Base-by-base conservation (phyloP, 768 basidiomycete species). In the Termitomyces eurrhizus region DNA sequence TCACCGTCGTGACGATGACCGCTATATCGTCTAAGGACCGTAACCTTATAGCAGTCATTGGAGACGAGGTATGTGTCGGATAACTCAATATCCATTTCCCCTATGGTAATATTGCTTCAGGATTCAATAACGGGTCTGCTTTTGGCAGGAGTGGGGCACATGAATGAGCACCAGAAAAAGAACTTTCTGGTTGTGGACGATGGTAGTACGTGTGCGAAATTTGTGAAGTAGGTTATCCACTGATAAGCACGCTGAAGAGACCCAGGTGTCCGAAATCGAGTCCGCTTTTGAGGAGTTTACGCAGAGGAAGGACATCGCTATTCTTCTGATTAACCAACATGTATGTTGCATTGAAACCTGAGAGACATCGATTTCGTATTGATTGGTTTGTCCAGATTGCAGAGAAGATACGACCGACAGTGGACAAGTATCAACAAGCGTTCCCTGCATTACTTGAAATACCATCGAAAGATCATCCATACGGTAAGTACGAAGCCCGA, bases 391-490 rank as follows among this genome's bases (percentile, higher is more conserved):
- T 65, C 9, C 71, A 98, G 97, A 81, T 98, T 68, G 97, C 97
- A 62, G 97, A 98, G 80, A 93, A 92, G 81, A 99, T 99, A 64
- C 81, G 97, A 41, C 93, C 93, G 0, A 86, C 91, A 1, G 93
- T 99, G 13, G 97, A 99, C 75, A 87, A 88, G 68, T 99, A 99
- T 73, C 88, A 93, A 65, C 92, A 95, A 73, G 87, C 96, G 0
- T 99, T 99, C 78, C 97, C 97, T 24, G 94, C 97, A 0, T 77
- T 99, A 44, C 85, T 99, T 16, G 97, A 99, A 75, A 98, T 99
- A 63, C 97, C 97, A 29, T 95, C 93, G 58, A 98, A 98, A 73
- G 96, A 98, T 70, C 95, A 97, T 74, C 96, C 96, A 39, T 98
- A 98, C 68, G 95, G 96, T 96, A 57, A 60, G 84, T 75, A 52